Evolutionary conservation across 306 rosid genomes (phyloP).

Genomic region (Vigna reflexopilosa): DNA sequence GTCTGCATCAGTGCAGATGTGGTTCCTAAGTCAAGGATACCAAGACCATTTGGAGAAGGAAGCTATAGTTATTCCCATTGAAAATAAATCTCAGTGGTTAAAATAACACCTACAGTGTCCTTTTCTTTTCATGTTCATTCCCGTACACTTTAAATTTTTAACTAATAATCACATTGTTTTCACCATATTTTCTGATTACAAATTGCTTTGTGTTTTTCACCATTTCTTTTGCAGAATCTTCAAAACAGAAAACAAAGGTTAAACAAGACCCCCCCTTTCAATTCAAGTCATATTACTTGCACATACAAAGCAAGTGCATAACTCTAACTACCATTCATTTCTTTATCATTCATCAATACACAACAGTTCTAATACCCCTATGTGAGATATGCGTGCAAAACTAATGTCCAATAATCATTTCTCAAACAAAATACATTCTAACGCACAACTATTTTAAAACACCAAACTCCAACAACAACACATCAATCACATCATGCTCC

Average conservation of each 20-base stretch:
- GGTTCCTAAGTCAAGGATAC: no score
- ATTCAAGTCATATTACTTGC: neutral
- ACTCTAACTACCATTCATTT: neutral
- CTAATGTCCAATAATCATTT: neutral
- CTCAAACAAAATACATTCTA: constrained; percentile 18
- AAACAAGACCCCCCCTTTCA: constrained; percentile 20
- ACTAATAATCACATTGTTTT: neutral
- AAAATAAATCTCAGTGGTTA: no score
- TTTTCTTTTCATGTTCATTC: neutral
- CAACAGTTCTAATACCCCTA: neutral
- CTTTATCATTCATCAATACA: constrained; percentile 12
- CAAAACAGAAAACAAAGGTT: constrained; percentile 4
- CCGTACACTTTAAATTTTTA: neutral
- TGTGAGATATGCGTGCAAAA: neutral
- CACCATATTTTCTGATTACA: neutral
- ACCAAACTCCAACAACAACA: neutral
- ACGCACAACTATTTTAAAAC: neutral
- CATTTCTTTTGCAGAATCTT: neutral
- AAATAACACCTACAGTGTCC: neutral
- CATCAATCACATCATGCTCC: neutral
- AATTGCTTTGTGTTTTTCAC: neutral
- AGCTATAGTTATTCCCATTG: no score
- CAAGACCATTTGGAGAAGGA: no score
- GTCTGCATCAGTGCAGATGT: no score
- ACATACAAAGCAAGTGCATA: neutral